phyloP scores from a whole-genome alignment of 345 rosid genomes.

The Populus tremula region DNA sequence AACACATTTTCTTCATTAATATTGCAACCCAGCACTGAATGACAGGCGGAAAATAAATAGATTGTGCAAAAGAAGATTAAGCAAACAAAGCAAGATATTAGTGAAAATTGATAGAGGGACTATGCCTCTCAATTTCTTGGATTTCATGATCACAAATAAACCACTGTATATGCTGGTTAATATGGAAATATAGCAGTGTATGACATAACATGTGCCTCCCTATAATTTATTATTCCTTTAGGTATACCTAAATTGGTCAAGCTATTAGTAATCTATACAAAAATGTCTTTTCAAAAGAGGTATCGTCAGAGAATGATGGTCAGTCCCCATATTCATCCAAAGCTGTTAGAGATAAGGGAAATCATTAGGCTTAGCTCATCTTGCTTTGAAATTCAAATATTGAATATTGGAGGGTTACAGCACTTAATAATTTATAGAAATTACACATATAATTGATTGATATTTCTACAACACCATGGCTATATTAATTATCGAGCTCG shows the following conservation, averaged over 20 bases:
- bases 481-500: neutral
- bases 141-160: neutral
- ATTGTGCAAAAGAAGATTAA: neutral
- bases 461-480: neutral
- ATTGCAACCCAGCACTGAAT: neutral
- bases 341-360: neutral
- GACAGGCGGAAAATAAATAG: neutral
- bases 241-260: neutral
- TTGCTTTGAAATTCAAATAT: neutral
- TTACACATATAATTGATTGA: neutral
- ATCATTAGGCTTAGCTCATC: neutral
- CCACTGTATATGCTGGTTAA: neutral
- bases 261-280: neutral
- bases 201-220: neutral
- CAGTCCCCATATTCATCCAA: neutral
- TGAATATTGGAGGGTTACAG: neutral
- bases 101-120: too few relatives aligned
- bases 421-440: neutral
- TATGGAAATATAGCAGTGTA: neutral
- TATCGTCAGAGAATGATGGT: neutral
- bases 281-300: neutral
- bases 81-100: neutral
- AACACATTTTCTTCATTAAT: neutral
- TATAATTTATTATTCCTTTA: neutral
- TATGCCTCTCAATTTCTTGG: neutral